phyloP scores from a whole-genome alignment of 805 yeast species.

The Kodamaea lidongshanica region DNA sequence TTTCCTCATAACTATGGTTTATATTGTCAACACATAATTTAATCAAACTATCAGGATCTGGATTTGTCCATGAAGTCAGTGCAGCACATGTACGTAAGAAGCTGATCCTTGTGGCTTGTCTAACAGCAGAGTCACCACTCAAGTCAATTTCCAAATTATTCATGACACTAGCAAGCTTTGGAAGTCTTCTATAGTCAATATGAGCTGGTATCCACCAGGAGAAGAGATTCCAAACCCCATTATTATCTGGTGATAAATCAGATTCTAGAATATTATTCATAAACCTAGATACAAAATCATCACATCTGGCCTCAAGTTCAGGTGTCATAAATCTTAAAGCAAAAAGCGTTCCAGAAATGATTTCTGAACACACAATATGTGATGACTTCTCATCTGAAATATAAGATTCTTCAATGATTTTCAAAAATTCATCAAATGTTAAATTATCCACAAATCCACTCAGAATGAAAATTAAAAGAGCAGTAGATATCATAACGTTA shows the following conservation, averaged over 20 bases:
- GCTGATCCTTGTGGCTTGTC: constrained; percentile 54
- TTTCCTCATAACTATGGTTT: constrained; percentile 65
- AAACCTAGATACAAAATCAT: constrained; percentile 40
- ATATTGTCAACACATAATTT: constrained; percentile 43
- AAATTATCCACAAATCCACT: constrained; percentile 39
- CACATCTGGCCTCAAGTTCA: constrained; percentile 33
- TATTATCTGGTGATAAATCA: constrained; percentile 68
- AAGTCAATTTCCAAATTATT: constrained; percentile 42
- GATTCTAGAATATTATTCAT: constrained; percentile 42
- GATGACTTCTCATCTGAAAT: constrained; percentile 64
- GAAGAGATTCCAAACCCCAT: constrained; percentile 68
- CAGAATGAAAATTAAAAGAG: constrained; percentile 45
- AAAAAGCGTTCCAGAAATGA: constrained; percentile 56
- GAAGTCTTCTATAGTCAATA: constrained; percentile 62
- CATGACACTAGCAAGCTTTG: constrained; percentile 42
- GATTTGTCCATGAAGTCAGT: constrained; percentile 50
- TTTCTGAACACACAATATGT: constrained; percentile 70
- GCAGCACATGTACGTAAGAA: constrained; percentile 48
- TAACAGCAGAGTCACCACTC: constrained; percentile 56
- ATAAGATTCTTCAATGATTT: constrained; percentile 44
- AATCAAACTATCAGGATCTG: constrained; percentile 39
- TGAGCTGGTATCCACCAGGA: constrained; percentile 69
- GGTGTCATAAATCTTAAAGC: constrained; percentile 40
- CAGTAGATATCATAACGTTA: constrained; percentile 52
- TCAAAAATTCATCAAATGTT: constrained; percentile 46